Conservation (phyloP, 2,329 filamentous ascomycete genomes). For the Fonsecaea pedrosoi region DNA sequence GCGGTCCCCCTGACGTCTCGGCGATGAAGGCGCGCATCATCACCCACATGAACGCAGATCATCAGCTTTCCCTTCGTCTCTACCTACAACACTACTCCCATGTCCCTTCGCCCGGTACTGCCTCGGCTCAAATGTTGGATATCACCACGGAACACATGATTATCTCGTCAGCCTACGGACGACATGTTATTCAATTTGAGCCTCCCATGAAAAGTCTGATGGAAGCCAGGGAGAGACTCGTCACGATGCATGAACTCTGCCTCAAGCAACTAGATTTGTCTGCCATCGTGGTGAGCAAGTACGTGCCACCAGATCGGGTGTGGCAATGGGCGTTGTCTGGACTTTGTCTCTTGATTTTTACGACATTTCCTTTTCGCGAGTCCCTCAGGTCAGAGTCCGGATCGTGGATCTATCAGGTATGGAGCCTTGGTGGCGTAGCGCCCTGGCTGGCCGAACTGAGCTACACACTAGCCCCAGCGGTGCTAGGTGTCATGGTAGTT, state of each 20-base stretch:
- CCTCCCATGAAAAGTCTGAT: constrained; percentile 73
- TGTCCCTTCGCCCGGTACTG: constrained; percentile 55
- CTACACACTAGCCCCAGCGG: constrained; percentile 63
- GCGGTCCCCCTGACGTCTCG: constrained; percentile 25
- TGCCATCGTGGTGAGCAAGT: constrained; percentile 62
- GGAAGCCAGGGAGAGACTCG: constrained; percentile 72
- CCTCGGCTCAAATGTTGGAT: constrained; percentile 67
- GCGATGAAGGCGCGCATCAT: constrained; percentile 63
- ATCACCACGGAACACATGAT: constrained; percentile 69
- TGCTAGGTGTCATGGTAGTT: constrained; percentile 65
- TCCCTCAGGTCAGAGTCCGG: constrained; percentile 61
- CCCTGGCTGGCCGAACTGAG: constrained; percentile 66
- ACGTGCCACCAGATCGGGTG: constrained; percentile 50
- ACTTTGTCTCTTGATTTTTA: constrained; percentile 57
- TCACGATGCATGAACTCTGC: constrained; percentile 72
- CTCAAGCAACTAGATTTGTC: constrained; percentile 67
- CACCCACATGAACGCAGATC: constrained; percentile 86
- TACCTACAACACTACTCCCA: constrained; percentile 77
- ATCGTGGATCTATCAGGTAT: constrained; percentile 53
- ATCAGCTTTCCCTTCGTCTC: constrained; percentile 73
- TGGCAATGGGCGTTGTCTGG: constrained; percentile 27
- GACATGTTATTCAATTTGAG: constrained; percentile 65
- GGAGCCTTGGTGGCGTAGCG: constrained; percentile 56
- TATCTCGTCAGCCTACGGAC: constrained; percentile 60
- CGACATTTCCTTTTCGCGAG: constrained; percentile 59